These are phyloP conservation scores for Schizosaccharomyces osmophilus DNA, from an alignment of 805 yeast genomes.

Conservation along the genomic window DNA sequence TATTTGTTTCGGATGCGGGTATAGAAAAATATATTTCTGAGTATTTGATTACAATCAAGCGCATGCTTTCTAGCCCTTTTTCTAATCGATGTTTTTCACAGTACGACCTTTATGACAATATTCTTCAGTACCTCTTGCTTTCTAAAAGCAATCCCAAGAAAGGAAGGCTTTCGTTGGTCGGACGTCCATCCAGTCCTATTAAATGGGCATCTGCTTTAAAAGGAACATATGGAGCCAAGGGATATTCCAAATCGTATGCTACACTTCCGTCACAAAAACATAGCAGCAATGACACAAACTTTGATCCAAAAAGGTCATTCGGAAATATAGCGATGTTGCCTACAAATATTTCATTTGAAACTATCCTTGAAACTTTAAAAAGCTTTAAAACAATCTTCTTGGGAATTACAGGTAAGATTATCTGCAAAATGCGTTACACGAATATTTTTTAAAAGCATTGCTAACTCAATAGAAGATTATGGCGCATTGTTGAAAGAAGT, in stretches of 20 bases:
- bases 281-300: not conserved
- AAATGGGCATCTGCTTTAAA: not conserved
- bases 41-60: not conserved
- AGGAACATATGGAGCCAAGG: not conserved
- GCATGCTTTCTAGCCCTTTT: not conserved
- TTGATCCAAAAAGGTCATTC: not conserved
- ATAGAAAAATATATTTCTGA: not conserved
- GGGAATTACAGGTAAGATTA: not conserved
- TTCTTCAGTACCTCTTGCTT: not conserved
- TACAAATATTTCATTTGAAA: not conserved
- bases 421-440: no score
- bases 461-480: no score
- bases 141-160: not conserved
- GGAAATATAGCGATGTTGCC: not conserved
- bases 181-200: not conserved
- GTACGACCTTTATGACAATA: not conserved
- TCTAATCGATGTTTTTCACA: not conserved
- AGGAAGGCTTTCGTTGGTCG: not conserved
- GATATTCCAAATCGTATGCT: not conserved
- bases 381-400: not conserved
- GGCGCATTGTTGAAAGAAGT: no score
- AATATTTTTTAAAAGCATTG: no score
- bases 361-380: not conserved
- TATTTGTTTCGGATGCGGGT: not conserved
- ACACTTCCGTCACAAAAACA: not conserved